Conservation (phyloP, 2,329 filamentous ascomycete genomes). For the Diaporthe ilicicola region DNA sequence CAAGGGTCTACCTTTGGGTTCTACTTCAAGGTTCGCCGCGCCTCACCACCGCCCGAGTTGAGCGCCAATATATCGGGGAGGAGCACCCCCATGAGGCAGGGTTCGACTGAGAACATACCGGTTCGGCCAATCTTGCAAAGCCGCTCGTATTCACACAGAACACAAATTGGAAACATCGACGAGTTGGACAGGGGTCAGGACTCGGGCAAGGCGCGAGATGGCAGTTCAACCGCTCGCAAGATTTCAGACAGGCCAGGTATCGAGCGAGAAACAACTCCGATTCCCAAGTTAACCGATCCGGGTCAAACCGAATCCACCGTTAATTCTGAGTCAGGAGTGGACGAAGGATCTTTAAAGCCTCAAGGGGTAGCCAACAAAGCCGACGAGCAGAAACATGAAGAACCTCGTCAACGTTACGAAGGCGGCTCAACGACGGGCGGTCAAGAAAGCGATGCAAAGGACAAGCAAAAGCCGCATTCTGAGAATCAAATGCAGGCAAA, state of each 20-base stretch:
- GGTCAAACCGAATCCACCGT: neutral
- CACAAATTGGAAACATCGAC: neutral
- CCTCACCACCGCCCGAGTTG: neutral
- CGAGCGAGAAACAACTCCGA: neutral
- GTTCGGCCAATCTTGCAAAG: neutral
- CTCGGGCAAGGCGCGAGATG: neutral
- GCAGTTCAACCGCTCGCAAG: neutral
- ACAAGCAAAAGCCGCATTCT: neutral
- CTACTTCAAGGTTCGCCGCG: slow-evolving; percentile 11
- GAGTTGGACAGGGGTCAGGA: neutral
- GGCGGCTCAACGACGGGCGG: neutral
- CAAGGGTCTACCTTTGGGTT: slow-evolving; percentile 20
- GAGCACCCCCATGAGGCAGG: slow-evolving; percentile 1
- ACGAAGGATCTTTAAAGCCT: neutral
- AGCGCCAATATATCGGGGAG: neutral
- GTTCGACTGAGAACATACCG: neutral
- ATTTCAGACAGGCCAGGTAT: neutral
- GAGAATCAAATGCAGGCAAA: neutral
- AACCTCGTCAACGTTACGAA: neutral
- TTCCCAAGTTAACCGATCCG: neutral
- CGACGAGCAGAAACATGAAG: neutral
- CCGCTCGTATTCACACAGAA: neutral
- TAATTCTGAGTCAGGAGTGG: neutral
- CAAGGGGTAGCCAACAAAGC: too few relatives aligned
- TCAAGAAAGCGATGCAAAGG: neutral